These are phyloP conservation scores for Neurospora sp. DNA, from an alignment of 495 filamentous ascomycete genomes.

Conservation along the genomic window DNA sequence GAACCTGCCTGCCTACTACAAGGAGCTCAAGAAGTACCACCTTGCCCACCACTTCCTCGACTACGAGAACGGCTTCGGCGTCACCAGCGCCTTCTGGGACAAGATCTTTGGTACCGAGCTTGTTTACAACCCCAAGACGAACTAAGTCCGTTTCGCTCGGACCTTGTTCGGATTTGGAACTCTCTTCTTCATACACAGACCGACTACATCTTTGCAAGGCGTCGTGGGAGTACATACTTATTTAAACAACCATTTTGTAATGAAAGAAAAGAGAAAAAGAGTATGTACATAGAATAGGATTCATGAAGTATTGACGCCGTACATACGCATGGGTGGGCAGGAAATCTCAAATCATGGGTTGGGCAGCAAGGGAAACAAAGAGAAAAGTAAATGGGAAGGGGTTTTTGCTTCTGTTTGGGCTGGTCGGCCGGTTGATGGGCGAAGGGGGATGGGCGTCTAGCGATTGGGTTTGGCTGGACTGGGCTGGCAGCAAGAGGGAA, in stretches of 20 bases:
- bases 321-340: background rate
- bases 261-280: background rate
- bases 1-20: conserved; percentile 81
- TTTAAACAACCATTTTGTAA: background rate
- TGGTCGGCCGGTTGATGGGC: background rate
- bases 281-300: background rate
- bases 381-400: background rate
- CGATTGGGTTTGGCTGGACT: background rate
- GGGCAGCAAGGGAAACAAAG: background rate
- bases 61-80: conserved; percentile 95
- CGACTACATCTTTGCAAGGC: background rate
- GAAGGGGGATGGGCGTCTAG: background rate
- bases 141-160: conserved; percentile 30
- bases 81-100: conserved; percentile 98
- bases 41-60: conserved; percentile 95
- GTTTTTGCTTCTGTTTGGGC: background rate
- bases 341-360: background rate
- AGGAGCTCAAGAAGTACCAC: conserved; percentile 89
- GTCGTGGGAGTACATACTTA: background rate
- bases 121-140: conserved; percentile 42
- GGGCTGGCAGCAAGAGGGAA: background rate
- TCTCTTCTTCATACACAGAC: background rate
- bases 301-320: background rate
- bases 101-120: conserved; percentile 82
- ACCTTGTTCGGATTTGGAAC: background rate